phyloP scores from a whole-genome alignment of 1,284 basidiomycete species.

The Tilletia indica region DNA sequence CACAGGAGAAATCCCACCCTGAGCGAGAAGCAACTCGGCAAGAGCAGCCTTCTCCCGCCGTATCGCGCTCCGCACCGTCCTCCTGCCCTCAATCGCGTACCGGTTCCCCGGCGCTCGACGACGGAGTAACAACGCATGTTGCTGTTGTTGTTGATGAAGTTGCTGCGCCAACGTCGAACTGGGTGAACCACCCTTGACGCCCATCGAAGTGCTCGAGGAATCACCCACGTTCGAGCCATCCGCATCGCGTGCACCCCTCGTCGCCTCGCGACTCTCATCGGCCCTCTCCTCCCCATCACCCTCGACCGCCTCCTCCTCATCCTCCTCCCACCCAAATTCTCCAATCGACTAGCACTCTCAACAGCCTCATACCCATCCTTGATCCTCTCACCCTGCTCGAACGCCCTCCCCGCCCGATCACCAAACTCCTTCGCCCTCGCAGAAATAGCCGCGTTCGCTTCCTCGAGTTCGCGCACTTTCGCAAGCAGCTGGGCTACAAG shows the following conservation, averaged over 20 bases:
- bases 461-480: conserved; percentile 48
- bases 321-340: conserved; percentile 4
- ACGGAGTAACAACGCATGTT: neutral
- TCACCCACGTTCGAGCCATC: neutral
- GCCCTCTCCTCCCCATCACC: neutral
- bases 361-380: conserved; percentile 42
- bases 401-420: conserved; percentile 37
- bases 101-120: conserved; percentile 44
- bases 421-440: conserved; percentile 38
- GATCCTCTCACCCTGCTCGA: conserved; percentile 46
- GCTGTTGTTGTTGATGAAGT: too few relatives aligned
- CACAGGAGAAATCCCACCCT: neutral
- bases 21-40: conserved; percentile 26
- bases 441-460: conserved; percentile 41
- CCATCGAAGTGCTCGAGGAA: neutral
- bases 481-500: conserved; percentile 39
- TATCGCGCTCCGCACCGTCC: conserved; percentile 37
- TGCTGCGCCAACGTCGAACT: neutral
- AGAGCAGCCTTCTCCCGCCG: conserved; percentile 19
- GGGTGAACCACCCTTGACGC: neutral
- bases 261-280: neutral
- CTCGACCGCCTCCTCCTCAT: neutral
- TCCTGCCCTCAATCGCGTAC: conserved; percentile 40
- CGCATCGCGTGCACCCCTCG: neutral
- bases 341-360: conserved; percentile 23